Evolutionary conservation across 1,284 basidiomycete species (phyloP), one percentile per base, ranked within the genome.

Genomic region (Cutaneotrichosporon cavernicola): DNA sequence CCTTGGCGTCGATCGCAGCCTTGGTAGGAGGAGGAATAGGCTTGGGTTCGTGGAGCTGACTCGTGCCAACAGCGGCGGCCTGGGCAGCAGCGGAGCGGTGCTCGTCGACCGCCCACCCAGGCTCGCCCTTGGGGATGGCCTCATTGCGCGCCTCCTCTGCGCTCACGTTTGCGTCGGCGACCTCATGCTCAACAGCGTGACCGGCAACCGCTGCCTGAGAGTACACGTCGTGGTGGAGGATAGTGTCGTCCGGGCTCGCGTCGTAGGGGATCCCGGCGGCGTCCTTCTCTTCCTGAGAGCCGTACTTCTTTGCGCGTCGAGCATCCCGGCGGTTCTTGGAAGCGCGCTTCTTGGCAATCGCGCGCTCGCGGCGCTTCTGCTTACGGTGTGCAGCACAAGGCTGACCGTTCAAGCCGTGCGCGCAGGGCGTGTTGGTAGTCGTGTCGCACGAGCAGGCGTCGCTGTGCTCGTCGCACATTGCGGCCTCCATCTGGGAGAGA

Each of bases 401-500:
- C 40, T 57, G 21, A 8, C 53, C 60, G 43, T 64, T 31, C 58
- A 50, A 40, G 31, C 56, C 50, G 21, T 40, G 63, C 34, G 53
- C 55, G 52, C 58, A 59, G 22, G 51, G 38, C 2, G 52, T 56
- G 53, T 55, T 26, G 46, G 58, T 52, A 32, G n/a, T 14, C 18
- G 58, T 22, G n/a, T 59, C 43, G 62, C 62, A 60, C 32, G 21
- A 38, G 51, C 63, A 61, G 5, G 64, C 57, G 49, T 51, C 38
- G 51, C 60, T 32, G n/a, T 38, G n/a, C 43, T 58, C 56, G 34
- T 61, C 52, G 16, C 21, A 26, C 30, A 63, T 36, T 2, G 63
- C 66, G 11, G 46, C 60, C 63, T 73, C 70, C 58, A 72, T 56
- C 51, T 70, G 66, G 31, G 67, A 69, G 18, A 72, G 68, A 26